phyloP scores from a whole-genome alignment of 495 filamentous ascomycete species.

The Penicillium paradoxum region DNA sequence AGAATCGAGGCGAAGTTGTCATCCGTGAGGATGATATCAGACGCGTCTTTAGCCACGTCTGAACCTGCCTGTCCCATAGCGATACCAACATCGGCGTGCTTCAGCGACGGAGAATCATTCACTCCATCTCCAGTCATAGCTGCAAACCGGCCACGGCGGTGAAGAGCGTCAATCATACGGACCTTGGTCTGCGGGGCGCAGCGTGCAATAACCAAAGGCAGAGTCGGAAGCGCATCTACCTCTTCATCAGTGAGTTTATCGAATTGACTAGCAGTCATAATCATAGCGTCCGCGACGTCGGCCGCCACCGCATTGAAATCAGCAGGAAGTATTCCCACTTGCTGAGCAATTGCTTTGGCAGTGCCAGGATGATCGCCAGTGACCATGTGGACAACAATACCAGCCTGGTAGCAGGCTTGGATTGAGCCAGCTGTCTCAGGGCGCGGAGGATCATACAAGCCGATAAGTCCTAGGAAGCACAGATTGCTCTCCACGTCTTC shows the following conservation, averaged over 20 bases:
- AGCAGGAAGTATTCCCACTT: slow-evolving; percentile 67
- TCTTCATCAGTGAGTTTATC: slow-evolving; percentile 55
- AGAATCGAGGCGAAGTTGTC: slow-evolving; percentile 74
- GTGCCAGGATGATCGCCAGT: slow-evolving; percentile 76
- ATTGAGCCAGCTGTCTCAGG: slow-evolving; percentile 64
- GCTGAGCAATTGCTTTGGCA: slow-evolving; percentile 67
- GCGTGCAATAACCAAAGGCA: slow-evolving; percentile 62
- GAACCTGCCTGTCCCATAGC: slow-evolving; percentile 77
- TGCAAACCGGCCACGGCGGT: slow-evolving; percentile 71
- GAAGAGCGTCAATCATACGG: slow-evolving; percentile 63
- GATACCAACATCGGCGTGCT: slow-evolving; percentile 77
- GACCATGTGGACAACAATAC: slow-evolving; percentile 76
- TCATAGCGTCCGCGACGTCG: slow-evolving; percentile 48
- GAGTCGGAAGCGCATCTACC: slow-evolving; percentile 52
- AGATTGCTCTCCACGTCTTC: slow-evolving; percentile 36
- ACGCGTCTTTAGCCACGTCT: slow-evolving; percentile 71
- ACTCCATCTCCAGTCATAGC: slow-evolving; percentile 95
- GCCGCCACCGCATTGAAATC: slow-evolving; percentile 47
- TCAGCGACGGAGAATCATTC: slow-evolving; percentile 85
- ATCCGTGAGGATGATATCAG: slow-evolving; percentile 66
- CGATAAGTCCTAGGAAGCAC: slow-evolving; percentile 62
- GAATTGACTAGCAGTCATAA: slow-evolving; percentile 62
- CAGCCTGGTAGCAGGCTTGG: slow-evolving; percentile 59
- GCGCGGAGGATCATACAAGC: slow-evolving; percentile 71
- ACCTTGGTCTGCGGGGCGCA: slow-evolving; percentile 64